Evolutionary conservation across 176 grass and related monocot genomes (phyloP), one percentile per base, ranked within the genome.

Genomic region (Pontederia paniculata): DNA sequence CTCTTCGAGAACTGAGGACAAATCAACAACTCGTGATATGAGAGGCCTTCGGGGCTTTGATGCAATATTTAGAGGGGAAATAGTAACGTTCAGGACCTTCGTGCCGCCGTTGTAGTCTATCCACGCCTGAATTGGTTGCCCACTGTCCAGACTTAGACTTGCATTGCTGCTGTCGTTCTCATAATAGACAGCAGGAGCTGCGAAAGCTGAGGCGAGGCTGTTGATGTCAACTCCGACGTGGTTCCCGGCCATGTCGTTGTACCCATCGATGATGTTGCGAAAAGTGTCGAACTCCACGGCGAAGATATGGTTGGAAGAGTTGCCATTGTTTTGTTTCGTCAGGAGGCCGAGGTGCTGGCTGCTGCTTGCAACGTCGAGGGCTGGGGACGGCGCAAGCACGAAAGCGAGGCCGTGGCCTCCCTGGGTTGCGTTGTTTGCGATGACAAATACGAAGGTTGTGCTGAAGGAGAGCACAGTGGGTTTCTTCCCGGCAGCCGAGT

Each of bases 251-350:
- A 86, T 86, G 73, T 93, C 88, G 69, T 55, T 28, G 66, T 86
- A 93, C 65, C 83, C 83, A 2, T 37, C 28, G 28, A 2, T 6
- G 1, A 84, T 80, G 70, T 93, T 81, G 54, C 74, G 82, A 60
- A 93, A 81, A 17, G 88, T 93, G 82, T 93, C 88, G 65, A 93
- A 86, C 79, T 93, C 88, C 4, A 93, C 79, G 22, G 79, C 76
- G 67, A 93, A 86, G 57, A 93, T 62, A 70, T 86, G 88, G 72
- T 86, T 83, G 73, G 60, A 80, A 53, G 51, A 73, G 66, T 86
- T 93, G 69, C 88, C 88, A 31, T 79, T 54, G 70, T 46, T 75
- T 67, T 60, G 71, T 47, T 78, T 49, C 71, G 62, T 68, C 76
- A 86, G 82, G 50, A 93, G 54, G 3, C 88, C 88, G 4, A 93